Evolutionary conservation across 1,139 yeast species (phyloP).

Genomic region (Kurtzmaniella quercitrusa): DNA sequence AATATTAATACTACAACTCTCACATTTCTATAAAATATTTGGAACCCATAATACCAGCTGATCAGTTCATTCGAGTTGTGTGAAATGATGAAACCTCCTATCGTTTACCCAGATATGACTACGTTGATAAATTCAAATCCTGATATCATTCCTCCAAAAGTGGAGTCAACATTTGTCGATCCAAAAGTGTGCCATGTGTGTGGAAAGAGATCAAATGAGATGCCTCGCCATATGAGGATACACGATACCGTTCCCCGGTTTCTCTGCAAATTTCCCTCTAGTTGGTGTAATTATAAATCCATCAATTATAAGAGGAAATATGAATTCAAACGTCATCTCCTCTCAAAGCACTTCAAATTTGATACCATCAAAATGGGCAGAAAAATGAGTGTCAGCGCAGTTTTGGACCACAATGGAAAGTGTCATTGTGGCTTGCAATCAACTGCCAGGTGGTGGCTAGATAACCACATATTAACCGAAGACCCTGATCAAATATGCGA

Average conservation of each 20-base stretch:
- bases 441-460: slow-evolving; percentile 40
- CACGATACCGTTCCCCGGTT: slow-evolving; percentile 45
- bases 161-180: slow-evolving; percentile 12
- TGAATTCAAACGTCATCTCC: slow-evolving; percentile 44
- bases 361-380: slow-evolving; percentile 37
- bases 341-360: slow-evolving; percentile 41
- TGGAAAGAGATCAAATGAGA: slow-evolving; percentile 16
- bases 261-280: slow-evolving; percentile 41
- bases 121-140: slow-evolving; percentile 22
- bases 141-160: slow-evolving; percentile 21
- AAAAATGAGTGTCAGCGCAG: slow-evolving; percentile 39
- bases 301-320: slow-evolving; percentile 45
- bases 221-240: slow-evolving; percentile 37
- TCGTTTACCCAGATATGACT: slow-evolving; percentile 23
- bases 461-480: slow-evolving; percentile 33
- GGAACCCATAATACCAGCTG: not conserved
- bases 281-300: slow-evolving; percentile 41
- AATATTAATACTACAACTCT: not conserved
- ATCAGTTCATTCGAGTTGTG: too few species aligned
- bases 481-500: slow-evolving; percentile 19
- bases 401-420: slow-evolving; percentile 38
- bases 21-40: not conserved
- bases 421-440: slow-evolving; percentile 39
- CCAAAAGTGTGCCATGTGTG: slow-evolving; percentile 18
- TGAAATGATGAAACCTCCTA: slow-evolving; percentile 4